A percentile compares a stretch with the other conserved stretches of the same genome.
Conservation (phyloP, 2,329 filamentous ascomycete species). For the Basipetospora chlamydospora region DNA sequence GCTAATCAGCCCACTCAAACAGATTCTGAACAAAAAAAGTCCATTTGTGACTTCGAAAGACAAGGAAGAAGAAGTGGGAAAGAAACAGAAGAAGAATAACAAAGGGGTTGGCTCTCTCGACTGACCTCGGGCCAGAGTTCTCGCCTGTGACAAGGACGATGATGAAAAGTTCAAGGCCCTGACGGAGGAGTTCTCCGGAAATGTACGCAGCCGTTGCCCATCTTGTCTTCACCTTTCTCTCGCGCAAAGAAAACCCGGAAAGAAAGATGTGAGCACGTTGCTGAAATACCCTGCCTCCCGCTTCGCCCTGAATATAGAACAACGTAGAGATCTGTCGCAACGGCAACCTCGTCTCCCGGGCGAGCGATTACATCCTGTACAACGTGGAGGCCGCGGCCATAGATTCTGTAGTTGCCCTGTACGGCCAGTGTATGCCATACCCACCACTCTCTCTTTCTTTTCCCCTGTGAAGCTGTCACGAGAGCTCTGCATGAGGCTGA, state of each 20-base stretch:
- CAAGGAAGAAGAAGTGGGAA: too few species aligned
- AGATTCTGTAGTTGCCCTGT: slow-evolving; percentile 71
- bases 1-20: background rate
- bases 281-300: slow-evolving; percentile 33
- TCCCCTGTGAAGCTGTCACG: background rate
- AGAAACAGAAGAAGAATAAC: too few species aligned
- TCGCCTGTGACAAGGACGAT: slow-evolving; percentile 69
- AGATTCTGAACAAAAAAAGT: too few species aligned
- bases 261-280: slow-evolving; percentile 18
- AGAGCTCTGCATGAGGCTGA: too few species aligned
- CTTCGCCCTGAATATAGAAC: slow-evolving; percentile 41
- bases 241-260: slow-evolving; percentile 12
- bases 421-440: slow-evolving; percentile 72
- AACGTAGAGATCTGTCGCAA: slow-evolving; percentile 81
- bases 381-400: slow-evolving; percentile 91
- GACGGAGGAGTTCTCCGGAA: slow-evolving; percentile 66
- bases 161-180: slow-evolving; percentile 73
- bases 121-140: slow-evolving; percentile 38
- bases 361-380: slow-evolving; percentile 98
- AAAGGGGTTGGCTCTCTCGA: too few species aligned
- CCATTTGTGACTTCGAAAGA: too few species aligned
- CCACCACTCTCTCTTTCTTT: slow-evolving; percentile 8
- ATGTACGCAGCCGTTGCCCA: slow-evolving; percentile 57
- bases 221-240: slow-evolving; percentile 10
- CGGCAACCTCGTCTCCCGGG: slow-evolving; percentile 88